Conservation (phyloP, 1,139 yeast species). For the Maudiozyma humilis region DNA sequence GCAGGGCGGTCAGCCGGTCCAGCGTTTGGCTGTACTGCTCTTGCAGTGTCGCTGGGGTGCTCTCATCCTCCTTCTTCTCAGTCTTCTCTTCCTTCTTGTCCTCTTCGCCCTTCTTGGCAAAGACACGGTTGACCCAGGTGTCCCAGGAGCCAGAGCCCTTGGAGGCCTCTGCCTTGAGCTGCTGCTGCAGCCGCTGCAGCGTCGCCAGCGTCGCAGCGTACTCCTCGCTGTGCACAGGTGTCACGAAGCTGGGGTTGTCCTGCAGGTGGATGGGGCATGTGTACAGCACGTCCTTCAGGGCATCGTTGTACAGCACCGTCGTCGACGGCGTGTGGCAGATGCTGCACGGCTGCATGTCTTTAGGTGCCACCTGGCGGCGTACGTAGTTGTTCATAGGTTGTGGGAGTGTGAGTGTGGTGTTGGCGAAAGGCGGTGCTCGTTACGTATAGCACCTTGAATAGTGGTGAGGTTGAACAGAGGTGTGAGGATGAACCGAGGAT, state of each 20-base stretch:
- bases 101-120: conserved; percentile 24
- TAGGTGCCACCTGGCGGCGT: conserved; percentile 45
- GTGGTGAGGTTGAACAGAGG: no score
- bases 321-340: conserved; percentile 62
- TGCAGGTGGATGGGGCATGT: conserved; percentile 56
- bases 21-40: conserved; percentile 27
- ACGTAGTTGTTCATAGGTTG: conserved; percentile 27
- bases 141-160: conserved; percentile 29
- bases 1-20: conserved; percentile 25
- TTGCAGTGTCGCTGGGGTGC: conserved; percentile 19
- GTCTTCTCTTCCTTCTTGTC: conserved; percentile 13
- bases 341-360: conserved; percentile 51
- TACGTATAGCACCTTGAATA: no score
- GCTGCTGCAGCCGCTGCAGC: conserved; percentile 35
- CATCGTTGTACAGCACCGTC: conserved; percentile 43
- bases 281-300: conserved; percentile 56
- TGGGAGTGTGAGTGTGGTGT: conserved; percentile 5
- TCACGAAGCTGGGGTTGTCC: conserved; percentile 53
- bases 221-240: conserved; percentile 41
- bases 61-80: conserved; percentile 8
- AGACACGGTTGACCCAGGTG: conserved; percentile 28
- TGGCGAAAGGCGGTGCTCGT: no score
- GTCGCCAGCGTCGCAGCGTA: conserved; percentile 39
- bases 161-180: conserved; percentile 30
- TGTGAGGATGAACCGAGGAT: no score